Evolutionary conservation across 495 filamentous ascomycete species (phyloP).

Genomic region (Aspergillus ostianus): DNA sequence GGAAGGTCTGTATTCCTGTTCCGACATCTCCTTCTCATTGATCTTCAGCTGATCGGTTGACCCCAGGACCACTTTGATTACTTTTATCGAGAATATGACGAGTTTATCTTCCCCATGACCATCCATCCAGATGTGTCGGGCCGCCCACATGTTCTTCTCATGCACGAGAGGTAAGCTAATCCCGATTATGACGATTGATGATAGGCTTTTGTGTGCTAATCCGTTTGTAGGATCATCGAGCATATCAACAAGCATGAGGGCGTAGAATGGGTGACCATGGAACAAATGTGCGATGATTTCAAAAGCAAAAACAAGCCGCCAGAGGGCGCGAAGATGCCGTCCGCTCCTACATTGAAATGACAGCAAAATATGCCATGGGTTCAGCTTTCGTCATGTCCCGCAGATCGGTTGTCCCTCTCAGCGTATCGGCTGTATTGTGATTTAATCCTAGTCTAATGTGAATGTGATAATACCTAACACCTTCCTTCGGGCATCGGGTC

Average conservation of each 20-base stretch:
- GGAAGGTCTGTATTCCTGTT: slow-evolving; percentile 36
- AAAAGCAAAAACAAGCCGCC: slow-evolving; percentile 66
- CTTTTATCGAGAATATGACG: slow-evolving; percentile 68
- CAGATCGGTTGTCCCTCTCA: not conserved
- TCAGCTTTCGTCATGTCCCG: not conserved
- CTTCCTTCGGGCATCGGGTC: no score
- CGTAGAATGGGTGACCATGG: slow-evolving; percentile 73
- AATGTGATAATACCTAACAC: not conserved
- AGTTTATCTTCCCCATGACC: slow-evolving; percentile 68
- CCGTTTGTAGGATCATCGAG: slow-evolving; percentile 56
- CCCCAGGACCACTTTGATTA: slow-evolving; percentile 63
- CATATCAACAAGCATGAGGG: slow-evolving; percentile 72
- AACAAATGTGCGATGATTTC: slow-evolving; percentile 67
- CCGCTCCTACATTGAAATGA: slow-evolving; percentile 24
- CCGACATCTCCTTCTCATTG: not conserved
- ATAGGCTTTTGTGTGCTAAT: slow-evolving; percentile 1
- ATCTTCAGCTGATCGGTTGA: slow-evolving; percentile 1
- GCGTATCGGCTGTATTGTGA: not conserved
- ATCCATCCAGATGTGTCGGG: slow-evolving; percentile 70
- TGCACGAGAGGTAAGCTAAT: slow-evolving; percentile 54
- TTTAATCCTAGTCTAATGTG: not conserved
- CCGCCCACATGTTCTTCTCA: slow-evolving; percentile 63
- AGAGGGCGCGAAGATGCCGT: slow-evolving; percentile 66
- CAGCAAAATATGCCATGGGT: not conserved
- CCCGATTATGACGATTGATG: not conserved